Conservation (phyloP, 139 green algal species). For the Chlorella sp. region DNA sequence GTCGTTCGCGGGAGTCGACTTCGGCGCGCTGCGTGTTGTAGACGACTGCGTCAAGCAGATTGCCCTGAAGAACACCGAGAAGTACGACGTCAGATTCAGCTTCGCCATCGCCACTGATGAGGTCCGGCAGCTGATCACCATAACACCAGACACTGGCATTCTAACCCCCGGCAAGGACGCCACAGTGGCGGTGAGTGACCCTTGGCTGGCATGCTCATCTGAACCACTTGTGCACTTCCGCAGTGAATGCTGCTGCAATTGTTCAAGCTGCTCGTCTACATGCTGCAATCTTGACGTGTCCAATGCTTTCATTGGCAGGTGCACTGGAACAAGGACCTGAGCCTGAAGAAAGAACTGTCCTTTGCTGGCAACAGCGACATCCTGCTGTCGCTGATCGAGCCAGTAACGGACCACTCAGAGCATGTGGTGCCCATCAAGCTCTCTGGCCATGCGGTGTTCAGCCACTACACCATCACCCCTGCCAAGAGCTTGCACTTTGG, state of each 20-base stretch:
- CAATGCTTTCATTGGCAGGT: too few species aligned
- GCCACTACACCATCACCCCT: constrained; percentile 67
- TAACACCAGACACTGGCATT: constrained; percentile 42
- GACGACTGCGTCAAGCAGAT: constrained; percentile 39
- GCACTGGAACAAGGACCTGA: constrained; percentile 48
- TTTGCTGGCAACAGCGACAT: constrained; percentile 59
- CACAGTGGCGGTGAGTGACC: too few species aligned
- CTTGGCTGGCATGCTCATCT: too few species aligned
- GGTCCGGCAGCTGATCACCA: constrained; percentile 41
- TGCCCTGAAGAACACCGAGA: constrained; percentile 60
- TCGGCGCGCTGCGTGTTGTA: constrained; percentile 50
- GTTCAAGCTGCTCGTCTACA: too few species aligned
- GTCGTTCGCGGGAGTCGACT: constrained; percentile 41
- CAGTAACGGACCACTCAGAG: constrained; percentile 43
- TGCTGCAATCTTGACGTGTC: too few species aligned
- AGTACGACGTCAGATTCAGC: constrained; percentile 63
- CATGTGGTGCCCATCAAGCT: constrained; percentile 26
- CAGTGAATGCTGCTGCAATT: too few species aligned
- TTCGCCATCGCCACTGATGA: constrained; percentile 27
- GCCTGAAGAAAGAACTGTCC: constrained; percentile 33
- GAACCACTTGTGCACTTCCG: too few species aligned
- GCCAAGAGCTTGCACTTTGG: constrained; percentile 72
- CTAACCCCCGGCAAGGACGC: constrained; percentile 49
- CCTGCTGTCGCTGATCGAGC: constrained; percentile 58
- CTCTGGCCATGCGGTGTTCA: constrained; percentile 50